Conservation (phyloP, 108 stramenopile genomes). For the Stephanodiscus triporus region DNA sequence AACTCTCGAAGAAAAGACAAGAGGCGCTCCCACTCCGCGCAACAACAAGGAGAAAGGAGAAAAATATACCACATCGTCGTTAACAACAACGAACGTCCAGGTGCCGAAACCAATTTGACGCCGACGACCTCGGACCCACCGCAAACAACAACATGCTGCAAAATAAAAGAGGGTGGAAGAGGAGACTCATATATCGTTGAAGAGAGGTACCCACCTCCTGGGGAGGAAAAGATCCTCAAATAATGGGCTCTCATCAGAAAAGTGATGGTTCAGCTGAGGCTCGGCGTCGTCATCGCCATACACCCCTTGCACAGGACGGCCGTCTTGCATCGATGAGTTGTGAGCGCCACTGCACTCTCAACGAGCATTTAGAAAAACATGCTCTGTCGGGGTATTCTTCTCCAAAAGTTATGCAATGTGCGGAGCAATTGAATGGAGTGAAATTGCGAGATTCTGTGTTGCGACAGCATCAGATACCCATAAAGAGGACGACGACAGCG, state of each 20-base stretch:
- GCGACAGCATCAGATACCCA: not conserved
- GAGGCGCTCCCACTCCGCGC: no score
- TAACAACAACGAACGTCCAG: no score
- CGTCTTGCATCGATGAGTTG: not conserved
- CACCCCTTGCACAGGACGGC: not conserved
- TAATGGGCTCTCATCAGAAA: not conserved
- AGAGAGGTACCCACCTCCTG: not conserved
- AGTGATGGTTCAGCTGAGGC: not conserved
- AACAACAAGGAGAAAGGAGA: no score
- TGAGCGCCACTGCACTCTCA: not conserved
- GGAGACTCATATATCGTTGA: not conserved
- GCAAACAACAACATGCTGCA: no score
- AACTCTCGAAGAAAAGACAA: no score
- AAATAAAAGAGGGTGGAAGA: not conserved
- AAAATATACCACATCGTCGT: no score
- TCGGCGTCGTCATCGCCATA: not conserved
- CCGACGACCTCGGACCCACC: no score
- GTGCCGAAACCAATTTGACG: no score
- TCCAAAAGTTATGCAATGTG: not conserved
- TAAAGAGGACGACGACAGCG: not conserved
- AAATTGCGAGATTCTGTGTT: not conserved
- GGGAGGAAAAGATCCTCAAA: no score
- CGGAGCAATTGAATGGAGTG: not conserved
- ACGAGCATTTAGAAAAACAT: not conserved
- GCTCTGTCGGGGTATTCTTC: not conserved